These are phyloP conservation scores for Fomitopsis schrenkii DNA, from an alignment of 1,284 basidiomycete genomes.

Conservation along the genomic window DNA sequence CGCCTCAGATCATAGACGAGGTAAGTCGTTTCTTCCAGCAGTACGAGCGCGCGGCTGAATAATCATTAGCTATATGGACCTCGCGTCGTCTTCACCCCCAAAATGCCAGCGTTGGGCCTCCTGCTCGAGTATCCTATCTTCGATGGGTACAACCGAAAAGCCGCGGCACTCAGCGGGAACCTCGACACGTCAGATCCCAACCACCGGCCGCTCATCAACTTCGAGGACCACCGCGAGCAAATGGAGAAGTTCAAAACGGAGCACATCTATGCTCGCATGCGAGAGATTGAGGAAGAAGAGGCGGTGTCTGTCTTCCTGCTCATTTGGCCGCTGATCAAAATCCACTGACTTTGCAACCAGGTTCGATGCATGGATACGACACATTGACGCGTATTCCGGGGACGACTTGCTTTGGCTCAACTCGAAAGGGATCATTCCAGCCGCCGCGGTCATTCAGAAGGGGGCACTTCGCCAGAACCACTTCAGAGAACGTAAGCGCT, in stretches of 20 bases:
- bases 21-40: constrained; percentile 29
- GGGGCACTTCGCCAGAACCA: constrained; percentile 55
- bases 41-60: not conserved
- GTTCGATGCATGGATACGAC: constrained; percentile 73
- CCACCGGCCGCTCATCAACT: constrained; percentile 68
- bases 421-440: constrained; percentile 66
- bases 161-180: constrained; percentile 58
- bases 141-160: constrained; percentile 70
- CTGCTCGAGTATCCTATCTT: constrained; percentile 94
- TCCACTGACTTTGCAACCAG: constrained; percentile 31
- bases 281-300: constrained; percentile 75
- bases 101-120: constrained; percentile 94
- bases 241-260: constrained; percentile 82
- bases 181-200: constrained; percentile 47
- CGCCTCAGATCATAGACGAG: constrained; percentile 69
- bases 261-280: constrained; percentile 82
- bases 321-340: constrained; percentile 1
- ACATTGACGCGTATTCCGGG: constrained; percentile 66
- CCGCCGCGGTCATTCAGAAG: constrained; percentile 58
- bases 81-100: constrained; percentile 84
- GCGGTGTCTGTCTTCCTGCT: constrained; percentile 60
- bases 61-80: constrained; percentile 54
- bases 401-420: constrained; percentile 70
- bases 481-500: constrained; percentile 62
- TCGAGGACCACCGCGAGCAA: constrained; percentile 54